Base-by-base conservation (phyloP, 345 rosid species). In the Geranium rotundifolium region DNA sequence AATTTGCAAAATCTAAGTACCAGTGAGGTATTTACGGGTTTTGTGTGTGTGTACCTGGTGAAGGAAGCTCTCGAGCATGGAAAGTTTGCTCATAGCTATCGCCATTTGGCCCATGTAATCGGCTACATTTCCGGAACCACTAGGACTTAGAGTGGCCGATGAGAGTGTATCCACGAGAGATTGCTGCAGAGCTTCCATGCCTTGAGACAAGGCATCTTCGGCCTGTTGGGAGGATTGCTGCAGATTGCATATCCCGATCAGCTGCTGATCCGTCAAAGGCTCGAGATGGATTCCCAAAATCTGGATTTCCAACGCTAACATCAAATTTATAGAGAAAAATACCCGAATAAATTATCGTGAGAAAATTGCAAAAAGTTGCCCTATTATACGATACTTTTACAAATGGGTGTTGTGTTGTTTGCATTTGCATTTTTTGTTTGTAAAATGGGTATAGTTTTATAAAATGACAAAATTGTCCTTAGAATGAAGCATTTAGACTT, bases 91-190 rank as follows among this genome's bases (percentile, higher is more conserved):
- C 95, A 92, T 87, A 0, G 95, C 96, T 56, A 87, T 84, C 10
- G 91, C 93, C 98, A 92, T 92, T 73, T 89, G 91, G 50, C 91
- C 86, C 95, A 92, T 89, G 76, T 87, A 89, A 61, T 85, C 93
- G 0, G 89, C 81, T 50, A 92, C 98, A 64, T 85, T 87, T 30
- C 91, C 90, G 0, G 91, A 67, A 34, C 83, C 80, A 19, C 81
- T 41, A 61, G 88, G 84, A 58, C 92, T 84, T 57, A 89, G 71
- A 37, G 82, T 77, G 55, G 85, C 63, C 7, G 93, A 79, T 16
- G 96, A 82, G 61, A 92, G 85, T 1, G 87, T 85, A 64, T 92
- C 98, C 0, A 82, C 85, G 5, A 92, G 90, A 1, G 96, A 79
- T 70, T 92, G 98, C 66, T 92, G 98, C 73, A 92, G 54, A 39